Conservation (phyloP, 345 rosid genomes). For the Noccaea bulbosa region DNA sequence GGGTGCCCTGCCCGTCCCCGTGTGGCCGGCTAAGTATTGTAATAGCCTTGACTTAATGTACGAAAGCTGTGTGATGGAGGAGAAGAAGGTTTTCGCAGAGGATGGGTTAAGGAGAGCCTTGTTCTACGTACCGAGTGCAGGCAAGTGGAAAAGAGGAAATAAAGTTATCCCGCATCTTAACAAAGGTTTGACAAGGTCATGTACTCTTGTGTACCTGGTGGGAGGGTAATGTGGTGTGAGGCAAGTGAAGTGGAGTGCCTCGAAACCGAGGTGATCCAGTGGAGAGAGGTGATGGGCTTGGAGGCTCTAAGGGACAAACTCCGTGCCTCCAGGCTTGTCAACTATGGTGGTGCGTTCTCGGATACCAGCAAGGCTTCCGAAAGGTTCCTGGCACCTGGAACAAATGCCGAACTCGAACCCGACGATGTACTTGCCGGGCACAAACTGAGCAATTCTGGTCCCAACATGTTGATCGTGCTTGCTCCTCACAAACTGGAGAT, state of each 20-base stretch:
- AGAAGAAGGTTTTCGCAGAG: neutral
- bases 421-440: neutral
- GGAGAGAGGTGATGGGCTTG: neutral
- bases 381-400: neutral
- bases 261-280: neutral
- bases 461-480: constrained; percentile 10
- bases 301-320: neutral
- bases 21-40: neutral
- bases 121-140: neutral
- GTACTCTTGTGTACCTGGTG: neutral
- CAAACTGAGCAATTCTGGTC: constrained; percentile 11
- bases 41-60: neutral
- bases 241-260: neutral
- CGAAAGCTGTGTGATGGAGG: neutral
- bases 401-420: neutral
- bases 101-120: neutral
- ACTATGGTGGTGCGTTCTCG: neutral
- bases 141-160: neutral
- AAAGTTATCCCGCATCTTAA: neutral
- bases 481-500: neutral
- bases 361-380: neutral
- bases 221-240: constrained; percentile 4
- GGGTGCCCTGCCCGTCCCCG: neutral
- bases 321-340: neutral
- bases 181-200: neutral